phyloP scores from a whole-genome alignment of 2,329 filamentous ascomycete genomes.

The Rasamsonia emersonii region DNA sequence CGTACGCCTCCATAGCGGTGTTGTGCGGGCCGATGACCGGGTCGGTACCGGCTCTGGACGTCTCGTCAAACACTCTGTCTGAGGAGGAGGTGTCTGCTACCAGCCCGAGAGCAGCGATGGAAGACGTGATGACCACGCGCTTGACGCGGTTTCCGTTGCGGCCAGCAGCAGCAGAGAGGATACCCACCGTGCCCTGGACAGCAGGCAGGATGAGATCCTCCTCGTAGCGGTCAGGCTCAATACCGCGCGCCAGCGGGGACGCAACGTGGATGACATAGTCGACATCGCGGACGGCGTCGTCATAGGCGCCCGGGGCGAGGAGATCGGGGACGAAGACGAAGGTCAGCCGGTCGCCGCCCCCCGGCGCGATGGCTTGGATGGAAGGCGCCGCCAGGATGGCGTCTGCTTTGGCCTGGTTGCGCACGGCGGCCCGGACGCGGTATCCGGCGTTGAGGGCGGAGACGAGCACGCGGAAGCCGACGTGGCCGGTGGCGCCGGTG shows the following conservation, averaged over 20 bases:
- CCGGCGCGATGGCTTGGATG: slow-evolving; percentile 10
- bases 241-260: neutral
- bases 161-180: neutral
- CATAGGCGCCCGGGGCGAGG: neutral
- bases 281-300: slow-evolving; percentile 1
- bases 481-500: slow-evolving; percentile 15
- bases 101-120: neutral
- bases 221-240: neutral
- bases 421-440: slow-evolving; percentile 16
- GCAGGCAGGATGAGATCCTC: neutral
- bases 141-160: neutral
- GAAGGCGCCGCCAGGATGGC: slow-evolving; percentile 11
- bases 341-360: neutral
- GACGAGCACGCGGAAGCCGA: slow-evolving; percentile 16
- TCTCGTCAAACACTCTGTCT: too few species aligned
- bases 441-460: slow-evolving; percentile 17
- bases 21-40: neutral
- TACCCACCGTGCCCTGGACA: neutral
- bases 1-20: neutral
- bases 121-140: neutral
- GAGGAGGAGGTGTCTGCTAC: neutral
- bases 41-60: neutral
- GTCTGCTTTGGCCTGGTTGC: slow-evolving; percentile 13
- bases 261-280: slow-evolving; percentile 1
- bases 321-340: neutral